phyloP scores from a whole-genome alignment of 345 rosid genomes.

The Sisymbrium altissimum region DNA sequence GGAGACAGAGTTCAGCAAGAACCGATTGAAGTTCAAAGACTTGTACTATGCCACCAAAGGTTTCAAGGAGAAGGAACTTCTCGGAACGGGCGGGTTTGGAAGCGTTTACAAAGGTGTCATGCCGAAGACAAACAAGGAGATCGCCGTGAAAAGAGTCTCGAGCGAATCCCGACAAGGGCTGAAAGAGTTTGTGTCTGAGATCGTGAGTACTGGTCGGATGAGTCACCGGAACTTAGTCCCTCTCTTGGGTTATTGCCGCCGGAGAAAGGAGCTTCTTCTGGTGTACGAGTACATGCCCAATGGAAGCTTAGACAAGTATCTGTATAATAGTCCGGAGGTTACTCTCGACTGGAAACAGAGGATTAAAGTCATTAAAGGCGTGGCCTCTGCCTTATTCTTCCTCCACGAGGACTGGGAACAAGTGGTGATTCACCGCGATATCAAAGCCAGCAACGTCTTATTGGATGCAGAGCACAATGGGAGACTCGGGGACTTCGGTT shows the following conservation, averaged over 20 bases:
- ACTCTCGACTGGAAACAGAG: constrained; percentile 80
- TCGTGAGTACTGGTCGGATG: constrained; percentile 79
- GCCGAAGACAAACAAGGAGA: constrained; percentile 39
- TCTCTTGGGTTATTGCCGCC: constrained; percentile 77
- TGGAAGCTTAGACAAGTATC: constrained; percentile 80
- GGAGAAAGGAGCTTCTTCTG: constrained; percentile 59
- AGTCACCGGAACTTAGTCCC: constrained; percentile 86
- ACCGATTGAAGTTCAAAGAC: constrained; percentile 58
- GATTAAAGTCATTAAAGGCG: constrained; percentile 59
- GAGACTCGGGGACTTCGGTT: constrained; percentile 62
- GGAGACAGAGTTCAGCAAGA: constrained; percentile 76
- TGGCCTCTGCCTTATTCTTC: constrained; percentile 75
- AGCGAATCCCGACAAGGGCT: constrained; percentile 80
- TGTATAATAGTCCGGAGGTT: constrained; percentile 49
- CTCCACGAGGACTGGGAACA: constrained; percentile 88
- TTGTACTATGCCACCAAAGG: constrained; percentile 67
- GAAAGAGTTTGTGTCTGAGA: constrained; percentile 79
- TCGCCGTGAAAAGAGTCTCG: constrained; percentile 76
- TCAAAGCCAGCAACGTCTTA: constrained; percentile 82
- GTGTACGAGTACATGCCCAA: constrained; percentile 91
- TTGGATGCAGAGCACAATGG: constrained; percentile 75
- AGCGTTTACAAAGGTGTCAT: constrained; percentile 70
- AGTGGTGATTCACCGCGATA: constrained; percentile 77
- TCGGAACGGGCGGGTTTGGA: constrained; percentile 85
- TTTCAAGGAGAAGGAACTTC: constrained; percentile 61